Percentiles rank a stretch among this genome's conserved stretches.
These are phyloP conservation scores for Agrocybe pediades DNA, from an alignment of 768 basidiomycete genomes.

Conservation along the genomic window DNA sequence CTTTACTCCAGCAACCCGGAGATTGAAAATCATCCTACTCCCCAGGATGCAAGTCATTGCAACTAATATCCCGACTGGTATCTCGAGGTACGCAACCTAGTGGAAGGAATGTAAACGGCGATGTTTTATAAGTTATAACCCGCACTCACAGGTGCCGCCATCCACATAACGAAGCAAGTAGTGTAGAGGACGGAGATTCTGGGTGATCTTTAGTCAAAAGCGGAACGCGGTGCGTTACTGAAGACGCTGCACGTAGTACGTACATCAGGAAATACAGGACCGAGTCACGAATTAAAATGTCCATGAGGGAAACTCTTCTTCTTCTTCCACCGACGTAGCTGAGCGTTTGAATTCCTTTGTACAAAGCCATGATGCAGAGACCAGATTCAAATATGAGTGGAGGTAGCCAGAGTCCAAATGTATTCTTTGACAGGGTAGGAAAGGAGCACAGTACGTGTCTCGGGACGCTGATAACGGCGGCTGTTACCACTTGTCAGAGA, in stretches of 20 bases:
- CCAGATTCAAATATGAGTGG: not conserved
- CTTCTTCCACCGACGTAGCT: not conserved
- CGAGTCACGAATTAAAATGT: not conserved
- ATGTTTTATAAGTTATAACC: not conserved
- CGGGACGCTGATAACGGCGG: too few relatives aligned
- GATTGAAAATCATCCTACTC: not conserved
- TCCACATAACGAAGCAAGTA: not conserved
- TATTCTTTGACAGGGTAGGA: not conserved
- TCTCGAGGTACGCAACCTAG: not conserved
- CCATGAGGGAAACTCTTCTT: not conserved
- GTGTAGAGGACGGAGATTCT: not conserved
- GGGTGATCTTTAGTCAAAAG: too few relatives aligned
- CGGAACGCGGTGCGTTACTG: too few relatives aligned
- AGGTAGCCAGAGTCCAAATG: not conserved
- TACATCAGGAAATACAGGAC: not conserved
- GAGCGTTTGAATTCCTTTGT: not conserved
- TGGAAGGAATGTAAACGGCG: too few relatives aligned
- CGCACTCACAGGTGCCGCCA: not conserved
- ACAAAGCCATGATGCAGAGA: not conserved
- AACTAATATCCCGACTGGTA: not conserved
- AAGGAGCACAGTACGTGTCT: not conserved
- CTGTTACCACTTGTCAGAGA: too few relatives aligned
- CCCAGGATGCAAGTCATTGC: not conserved
- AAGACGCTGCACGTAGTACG: not conserved
- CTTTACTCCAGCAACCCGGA: conserved; percentile 37